Evolutionary conservation across 805 yeast species (phyloP).

Genomic region (Myxozyma geophila): DNA sequence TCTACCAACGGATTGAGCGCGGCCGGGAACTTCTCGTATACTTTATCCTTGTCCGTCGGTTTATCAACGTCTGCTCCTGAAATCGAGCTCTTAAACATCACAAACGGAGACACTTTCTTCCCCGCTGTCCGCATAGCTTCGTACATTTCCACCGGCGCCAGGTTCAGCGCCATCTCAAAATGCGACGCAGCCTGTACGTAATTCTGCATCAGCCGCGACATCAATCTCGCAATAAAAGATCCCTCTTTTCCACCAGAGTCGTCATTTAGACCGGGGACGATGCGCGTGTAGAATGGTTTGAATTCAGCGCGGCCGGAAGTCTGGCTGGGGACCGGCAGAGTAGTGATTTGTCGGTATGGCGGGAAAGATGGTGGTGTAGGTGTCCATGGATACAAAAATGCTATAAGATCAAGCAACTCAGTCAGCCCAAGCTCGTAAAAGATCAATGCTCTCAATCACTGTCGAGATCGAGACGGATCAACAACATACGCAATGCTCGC

Average conservation of each 20-base stretch:
- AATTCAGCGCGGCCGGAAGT: background rate
- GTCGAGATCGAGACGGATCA: background rate
- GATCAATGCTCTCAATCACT: too few relatives aligned
- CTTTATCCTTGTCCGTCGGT: background rate
- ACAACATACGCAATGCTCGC: slow-evolving; percentile 11
- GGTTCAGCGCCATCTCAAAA: slow-evolving; percentile 4
- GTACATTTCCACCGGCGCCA: background rate
- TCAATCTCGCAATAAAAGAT: background rate
- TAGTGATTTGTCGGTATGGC: slow-evolving; percentile 11
- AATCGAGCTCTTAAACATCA: slow-evolving; percentile 11
- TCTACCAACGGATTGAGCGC: background rate
- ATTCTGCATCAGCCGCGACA: background rate
- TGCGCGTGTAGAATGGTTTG: background rate
- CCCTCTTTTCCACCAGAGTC: background rate
- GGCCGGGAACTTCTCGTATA: background rate
- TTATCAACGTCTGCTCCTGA: slow-evolving; percentile 2
- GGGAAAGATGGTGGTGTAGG: slow-evolving; percentile 16
- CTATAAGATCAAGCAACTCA: background rate
- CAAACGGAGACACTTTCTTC: slow-evolving; percentile 5
- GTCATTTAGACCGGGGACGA: background rate
- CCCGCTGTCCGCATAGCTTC: background rate
- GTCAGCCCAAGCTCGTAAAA: background rate
- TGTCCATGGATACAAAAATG: slow-evolving; percentile 22
- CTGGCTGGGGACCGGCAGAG: background rate
- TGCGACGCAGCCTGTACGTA: background rate